Conservation (phyloP, 176 grass and related monocot species). For the barley (Hordeum vulgare) region MorexV3_pseudomolecules_assembly NC_058519.1:595103145-595103644, state of each 20-base stretch:
- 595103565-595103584: conserved; percentile 33
- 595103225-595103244: neutral
- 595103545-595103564: conserved; percentile 64
- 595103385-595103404: conserved; percentile 38
- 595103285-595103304: neutral
- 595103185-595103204: neutral
- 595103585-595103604: neutral
- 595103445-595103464: conserved; percentile 10
- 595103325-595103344: neutral
- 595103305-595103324: neutral
- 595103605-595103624: neutral
- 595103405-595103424: conserved; percentile 39
- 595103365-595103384: conserved; percentile 37
- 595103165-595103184: neutral
- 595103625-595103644: neutral
- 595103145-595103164: neutral
- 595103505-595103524: conserved; percentile 50
- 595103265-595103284: neutral
- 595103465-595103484: neutral
- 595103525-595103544: conserved; percentile 47
- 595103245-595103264: neutral
- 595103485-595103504: conserved; percentile 20
- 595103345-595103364: conserved; percentile 52
- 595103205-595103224: neutral
- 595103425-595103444: conserved; percentile 46